Percentiles rank a stretch among this genome's conserved stretches.
Evolutionary conservation across 805 yeast species (phyloP).

Genomic region (Myxozyma neglecta): DNA sequence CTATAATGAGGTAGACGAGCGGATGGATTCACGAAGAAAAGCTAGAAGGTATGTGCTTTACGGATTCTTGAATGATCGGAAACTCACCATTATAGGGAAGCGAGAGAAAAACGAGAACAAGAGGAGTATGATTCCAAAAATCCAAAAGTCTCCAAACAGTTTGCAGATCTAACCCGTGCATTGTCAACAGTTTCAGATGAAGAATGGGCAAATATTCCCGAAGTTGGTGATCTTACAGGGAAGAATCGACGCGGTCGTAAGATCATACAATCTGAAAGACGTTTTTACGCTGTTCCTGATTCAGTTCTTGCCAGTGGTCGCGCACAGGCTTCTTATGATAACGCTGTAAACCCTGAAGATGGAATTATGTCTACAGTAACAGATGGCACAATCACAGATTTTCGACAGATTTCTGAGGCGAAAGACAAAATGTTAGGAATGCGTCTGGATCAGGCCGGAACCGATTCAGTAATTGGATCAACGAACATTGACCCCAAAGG

Average conservation of each 20-base stretch:
- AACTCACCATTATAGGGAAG: constrained; percentile 28
- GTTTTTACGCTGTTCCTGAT: constrained; percentile 86
- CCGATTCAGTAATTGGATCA: constrained; percentile 29
- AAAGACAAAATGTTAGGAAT: constrained; percentile 58
- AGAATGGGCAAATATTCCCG: constrained; percentile 84
- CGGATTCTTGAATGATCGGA: not conserved
- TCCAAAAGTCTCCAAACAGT: constrained; percentile 51
- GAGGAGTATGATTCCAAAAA: constrained; percentile 35
- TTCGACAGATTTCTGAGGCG: constrained; percentile 61
- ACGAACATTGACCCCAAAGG: constrained; percentile 43
- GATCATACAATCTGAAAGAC: constrained; percentile 53
- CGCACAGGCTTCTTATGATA: constrained; percentile 38
- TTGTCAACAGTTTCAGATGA: constrained; percentile 59
- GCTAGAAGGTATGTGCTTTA: constrained; percentile 28
- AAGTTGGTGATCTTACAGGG: constrained; percentile 82
- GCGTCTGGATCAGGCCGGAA: constrained; percentile 49
- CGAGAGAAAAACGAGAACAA: constrained; percentile 34
- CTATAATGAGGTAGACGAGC: constrained; percentile 65
- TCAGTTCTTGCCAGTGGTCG: constrained; percentile 49
- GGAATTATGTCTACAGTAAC: constrained; percentile 28
- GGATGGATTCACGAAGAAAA: constrained; percentile 41
- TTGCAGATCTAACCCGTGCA: constrained; percentile 66
- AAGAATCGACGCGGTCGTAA: constrained; percentile 70
- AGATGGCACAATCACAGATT: constrained; percentile 44
- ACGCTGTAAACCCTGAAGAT: constrained; percentile 38